Base-by-base conservation (phyloP, 371 early-diverging fungal species). In the Choanephora cucurbitarum region DNA sequence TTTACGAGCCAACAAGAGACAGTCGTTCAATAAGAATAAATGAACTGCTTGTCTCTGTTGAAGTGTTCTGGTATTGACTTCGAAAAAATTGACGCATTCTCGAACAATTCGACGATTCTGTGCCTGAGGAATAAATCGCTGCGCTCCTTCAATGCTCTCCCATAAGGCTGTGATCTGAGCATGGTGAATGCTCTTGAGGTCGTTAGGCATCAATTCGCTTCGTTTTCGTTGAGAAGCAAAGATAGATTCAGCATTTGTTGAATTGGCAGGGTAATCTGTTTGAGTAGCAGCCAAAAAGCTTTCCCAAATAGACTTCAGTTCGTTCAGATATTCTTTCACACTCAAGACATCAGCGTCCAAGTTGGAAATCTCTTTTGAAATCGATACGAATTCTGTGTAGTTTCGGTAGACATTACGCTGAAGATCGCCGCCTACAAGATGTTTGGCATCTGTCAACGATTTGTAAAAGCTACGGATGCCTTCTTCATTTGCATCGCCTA, bases 401-500 rank as follows among this genome's bases (percentile, higher is more conserved):
- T 96, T 96, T 59, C 86, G 86, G 72, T 90, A 94, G 41, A 97
- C 94, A 64, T 93, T 94, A 49, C 89, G 82, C 43, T 95, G 95
- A 33, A 96, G 69, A 61, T 91, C 92, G 15, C 75, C 81, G 13
- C 94, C 91, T 9, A 92, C 92, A 7, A 82, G 72, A 31, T 88
- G 87, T 58, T 90, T 89, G 14, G 95, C 87, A 49, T 88, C 87
- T 24, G 77, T 74, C 13, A 93, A 73, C 8, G 84, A 73, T 46
- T 73, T 69, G 50, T 83, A 76, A 49, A 86, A 85, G 0, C 67
- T 64, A 7, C 88, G 79, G 18, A 90, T 77, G 2, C 74, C 79
- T 48, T 88, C 88, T 61, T 90, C 88, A 34, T 79, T 80, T 8
- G 84, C 73, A 31, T 72, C 78, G 5, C 79, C 78, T 7, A 87